Base-by-base conservation (phyloP, 148 eudicot genomes). In the Silene latifolia region DNA sequence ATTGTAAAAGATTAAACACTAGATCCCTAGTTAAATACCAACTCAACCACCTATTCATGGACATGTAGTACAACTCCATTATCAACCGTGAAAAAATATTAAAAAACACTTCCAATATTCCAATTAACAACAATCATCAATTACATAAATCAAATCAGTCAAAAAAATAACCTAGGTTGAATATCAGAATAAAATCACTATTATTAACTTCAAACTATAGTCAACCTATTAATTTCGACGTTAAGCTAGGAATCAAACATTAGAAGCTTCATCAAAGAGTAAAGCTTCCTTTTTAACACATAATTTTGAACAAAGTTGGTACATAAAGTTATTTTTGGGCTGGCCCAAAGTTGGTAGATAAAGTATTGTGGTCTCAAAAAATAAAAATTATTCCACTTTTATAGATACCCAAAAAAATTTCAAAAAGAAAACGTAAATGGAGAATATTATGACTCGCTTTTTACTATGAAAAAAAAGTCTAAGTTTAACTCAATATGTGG, bases 301-400 rank as follows among this genome's bases (percentile, higher is more conserved):
- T 57, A 63, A 48, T 8, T 20, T 63, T 8, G 35, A 5, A 65
- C 11, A 74, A 74, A 74, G 75, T 6, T 72, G 53, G 56, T 35
- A n/a, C 8, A 20, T 47, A 74, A 74, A 63, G 76, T 24, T 47
- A 46, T 15, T 61, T 74, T 74, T 44, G 15, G 69, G 56, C 46
- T 44, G 58, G 69, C 69, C 67, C 67, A 63, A 74, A 74, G 76
- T 61, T 74, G 76, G 69, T 63, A 63, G 57, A 51, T 62, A 62
- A 74, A 74, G 56, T 23, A 46, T 47, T 39, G 76, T 63, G 76
- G 76, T 74, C 76, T 63, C 69, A 17, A 19, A 63, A 62, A 12
- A 48, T 48, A 9, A 51, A 27, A 61, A 46, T 24, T 74, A 62
- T 74, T 74, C 76, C 23, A 63, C 76, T 74, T 71, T 74, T 63